Base-by-base conservation (phyloP, 1,139 yeast genomes). In the Geotrichum cucujoidarum region DNA sequence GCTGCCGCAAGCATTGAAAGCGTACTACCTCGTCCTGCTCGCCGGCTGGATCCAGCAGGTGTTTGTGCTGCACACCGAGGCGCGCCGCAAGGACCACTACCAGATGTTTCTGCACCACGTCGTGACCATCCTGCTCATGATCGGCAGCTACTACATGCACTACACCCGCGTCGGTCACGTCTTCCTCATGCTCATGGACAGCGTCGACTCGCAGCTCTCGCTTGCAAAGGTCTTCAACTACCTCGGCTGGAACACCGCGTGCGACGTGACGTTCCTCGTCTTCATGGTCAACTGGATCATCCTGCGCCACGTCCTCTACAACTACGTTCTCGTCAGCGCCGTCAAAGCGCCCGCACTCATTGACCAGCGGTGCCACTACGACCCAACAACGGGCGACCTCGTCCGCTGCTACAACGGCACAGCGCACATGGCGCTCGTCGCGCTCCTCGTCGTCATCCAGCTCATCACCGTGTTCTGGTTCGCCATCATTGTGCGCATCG, bases 101-200 rank as follows among this genome's bases (percentile, higher is more conserved):
- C 95, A 88, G 65, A 89, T 89, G 97, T 79, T 88, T 61, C 71
- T 83, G 44, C 97, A 89, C 64, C 97, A 89, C 66, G 80, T 89
- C 47, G 81, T 89, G 49, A 89, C 97, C 0, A 75, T 82, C 58
- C 59, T 73, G 27, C 73, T 89, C 52, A 75, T 85, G 39, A 66
- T 76, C 18, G 94, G 94, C 1, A 83, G 94, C 1, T 89, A 88
- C 64, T 73, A 74, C 60, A 81, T 78, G 61, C 81, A 84, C 66
- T 84, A 79, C 64, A 79, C 82, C 34, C 75, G 89, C 40, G 77
- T 87, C 49, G 97, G 97, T 29, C 87, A 87, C 65, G 76, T 83
- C 40, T 82, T 89, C 43, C 68, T 87, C 58, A 75, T 83, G 57
- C 69, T 86, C 54, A 88, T 89, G 95, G 96, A 89, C 66, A 71